These are phyloP conservation scores for Prunus davidiana DNA, from an alignment of 306 rosid species.

Conservation along the genomic window DNA sequence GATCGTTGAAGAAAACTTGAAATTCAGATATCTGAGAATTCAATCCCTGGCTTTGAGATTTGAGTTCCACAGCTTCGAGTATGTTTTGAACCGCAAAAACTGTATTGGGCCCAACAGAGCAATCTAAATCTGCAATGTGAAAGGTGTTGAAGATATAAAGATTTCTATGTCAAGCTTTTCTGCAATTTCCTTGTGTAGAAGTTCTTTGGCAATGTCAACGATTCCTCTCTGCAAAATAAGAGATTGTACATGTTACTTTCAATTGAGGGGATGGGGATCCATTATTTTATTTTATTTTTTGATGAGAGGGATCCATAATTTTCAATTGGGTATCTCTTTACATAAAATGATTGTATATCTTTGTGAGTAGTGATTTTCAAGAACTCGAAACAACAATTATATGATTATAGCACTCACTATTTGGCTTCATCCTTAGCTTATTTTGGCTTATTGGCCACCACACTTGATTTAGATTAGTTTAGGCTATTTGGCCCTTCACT, in stretches of 20 bases:
- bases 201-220: not conserved
- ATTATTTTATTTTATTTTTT: too few species aligned
- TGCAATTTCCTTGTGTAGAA: constrained; percentile 9
- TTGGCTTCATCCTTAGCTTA: too few species aligned
- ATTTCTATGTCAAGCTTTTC: constrained; percentile 18
- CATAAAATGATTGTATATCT: too few species aligned
- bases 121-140: constrained; percentile 37
- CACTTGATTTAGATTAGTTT: too few species aligned
- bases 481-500: too few species aligned
- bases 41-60: constrained; percentile 2
- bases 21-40: constrained; percentile 17
- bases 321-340: too few species aligned
- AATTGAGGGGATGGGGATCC: too few species aligned
- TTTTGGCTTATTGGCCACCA: too few species aligned
- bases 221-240: constrained; percentile 4
- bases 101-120: constrained; percentile 37
- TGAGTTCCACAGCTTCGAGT: constrained; percentile 20
- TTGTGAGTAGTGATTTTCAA: too few species aligned
- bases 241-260: not conserved
- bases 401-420: too few species aligned
- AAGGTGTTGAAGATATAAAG: constrained; percentile 9
- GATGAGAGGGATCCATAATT: too few species aligned
- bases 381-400: too few species aligned
- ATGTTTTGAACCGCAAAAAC: constrained; percentile 26
- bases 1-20: constrained; percentile 9